Base-by-base conservation (phyloP, 2,329 filamentous ascomycete species). In the Periconia sp. region DNA sequence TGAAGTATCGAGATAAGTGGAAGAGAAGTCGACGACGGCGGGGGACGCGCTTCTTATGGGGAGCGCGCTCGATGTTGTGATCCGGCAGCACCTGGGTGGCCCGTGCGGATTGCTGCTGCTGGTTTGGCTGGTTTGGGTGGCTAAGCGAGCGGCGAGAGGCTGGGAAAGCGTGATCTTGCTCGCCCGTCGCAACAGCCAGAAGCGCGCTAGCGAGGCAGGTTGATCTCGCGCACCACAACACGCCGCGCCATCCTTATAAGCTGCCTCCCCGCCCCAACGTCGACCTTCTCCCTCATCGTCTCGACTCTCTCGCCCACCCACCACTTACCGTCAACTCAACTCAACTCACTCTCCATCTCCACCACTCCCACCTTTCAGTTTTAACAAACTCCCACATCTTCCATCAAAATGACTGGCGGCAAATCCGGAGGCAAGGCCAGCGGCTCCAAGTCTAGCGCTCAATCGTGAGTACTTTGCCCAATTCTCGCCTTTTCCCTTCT, bases 341-440 rank as follows among this genome's bases (percentile, higher is more conserved):
- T 3, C 41, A 50, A 46, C 51, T 42, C 49, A 51, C 57, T 37
- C 45, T 41, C 33, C 45, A 57, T 55, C 61, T 58, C 49, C 52
- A 48, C 52, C 44, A 47, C 59, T 50, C 44, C 59, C 41, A 54
- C 49, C 57, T 61, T 59, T 59, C 61, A 68, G 62, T 64, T 68
- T 63, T 66, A 60, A 63, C 62, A 61, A 57, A 63, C 55, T 51
- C 57, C 60, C 67, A 70, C 73, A 72, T 77, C 73, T 70, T 73
- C 77, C 64, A 76, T 85, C 88, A 97, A 91, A 90, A 99, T 99
- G 94, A 96, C 94, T 91, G 93, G 93, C 86, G 93, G 94, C 81
- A 99, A 99, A 84, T 97, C 93, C 83, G 94, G 94, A 81, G 94
- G 94, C 88, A 97, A 97, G 89, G 92, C 93, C 84, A 93, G 90